A percentile compares a stretch with the other conserved stretches of the same genome.
Evolutionary conservation across 2,329 filamentous ascomycete species (phyloP).

Genomic region (Trichoderma hamatum): DNA sequence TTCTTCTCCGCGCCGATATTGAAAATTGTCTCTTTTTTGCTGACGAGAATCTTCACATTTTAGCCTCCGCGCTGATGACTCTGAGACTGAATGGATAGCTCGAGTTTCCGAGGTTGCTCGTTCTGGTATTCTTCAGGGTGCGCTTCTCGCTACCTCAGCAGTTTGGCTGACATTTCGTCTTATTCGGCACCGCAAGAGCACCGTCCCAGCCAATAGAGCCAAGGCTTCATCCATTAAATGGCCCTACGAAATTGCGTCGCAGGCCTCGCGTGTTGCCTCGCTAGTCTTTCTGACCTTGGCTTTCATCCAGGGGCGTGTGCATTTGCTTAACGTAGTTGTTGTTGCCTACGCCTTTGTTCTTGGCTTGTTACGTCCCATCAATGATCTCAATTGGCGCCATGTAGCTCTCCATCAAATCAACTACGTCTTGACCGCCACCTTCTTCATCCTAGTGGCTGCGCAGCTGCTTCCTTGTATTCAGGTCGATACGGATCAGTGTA

Average conservation of each 20-base stretch:
- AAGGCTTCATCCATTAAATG: constrained; percentile 47
- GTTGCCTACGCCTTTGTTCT: constrained; percentile 48
- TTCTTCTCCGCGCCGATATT: neutral
- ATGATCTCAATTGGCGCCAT: constrained; percentile 50
- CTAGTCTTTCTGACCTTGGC: constrained; percentile 46
- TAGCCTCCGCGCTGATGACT: constrained; percentile 27
- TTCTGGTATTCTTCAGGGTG: constrained; percentile 46
- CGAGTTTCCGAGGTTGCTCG: constrained; percentile 44
- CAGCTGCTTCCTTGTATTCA: constrained; percentile 51
- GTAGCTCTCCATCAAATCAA: constrained; percentile 54
- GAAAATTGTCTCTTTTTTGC: neutral
- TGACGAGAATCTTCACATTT: constrained; percentile 18
- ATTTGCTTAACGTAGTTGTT: constrained; percentile 43
- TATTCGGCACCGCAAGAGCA: constrained; percentile 37
- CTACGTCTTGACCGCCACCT: constrained; percentile 44
- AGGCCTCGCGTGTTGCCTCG: constrained; percentile 45
- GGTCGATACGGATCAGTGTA: constrained; percentile 36
- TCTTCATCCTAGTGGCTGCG: constrained; percentile 43
- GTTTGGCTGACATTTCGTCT: constrained; percentile 42
- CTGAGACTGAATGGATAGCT: constrained; percentile 42
- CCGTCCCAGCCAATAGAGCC: constrained; percentile 32
- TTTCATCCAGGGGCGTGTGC: constrained; percentile 39
- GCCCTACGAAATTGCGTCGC: constrained; percentile 48
- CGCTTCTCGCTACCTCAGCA: constrained; percentile 43
- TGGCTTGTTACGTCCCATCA: constrained; percentile 48